phyloP scores from a whole-genome alignment of 169 alveolate genomes.

The Theileria orientalis region DNA sequence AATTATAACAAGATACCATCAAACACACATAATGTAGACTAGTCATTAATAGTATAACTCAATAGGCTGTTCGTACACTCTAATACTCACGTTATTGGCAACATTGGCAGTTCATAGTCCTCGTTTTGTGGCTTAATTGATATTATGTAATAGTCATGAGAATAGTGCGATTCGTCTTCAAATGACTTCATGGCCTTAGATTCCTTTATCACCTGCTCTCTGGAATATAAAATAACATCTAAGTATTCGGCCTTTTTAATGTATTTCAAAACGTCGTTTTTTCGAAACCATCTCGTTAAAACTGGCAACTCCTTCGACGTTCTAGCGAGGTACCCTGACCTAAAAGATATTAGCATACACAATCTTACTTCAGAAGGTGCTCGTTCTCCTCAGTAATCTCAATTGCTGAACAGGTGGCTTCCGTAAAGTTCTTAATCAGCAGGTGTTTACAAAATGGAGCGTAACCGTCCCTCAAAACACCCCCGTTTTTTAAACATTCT shows the following conservation, averaged over 20 bases:
- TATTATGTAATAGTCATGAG: constrained; percentile 66
- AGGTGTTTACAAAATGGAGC: constrained; percentile 98
- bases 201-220: constrained; percentile 92
- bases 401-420: constrained; percentile 82
- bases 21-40: no score
- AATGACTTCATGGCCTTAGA: constrained; percentile 69
- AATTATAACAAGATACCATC: no score
- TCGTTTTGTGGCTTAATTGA: constrained; percentile 72
- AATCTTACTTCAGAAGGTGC: constrained; percentile 72
- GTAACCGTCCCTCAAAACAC: constrained; percentile 84
- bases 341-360: neutral
- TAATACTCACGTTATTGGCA: constrained; percentile 88
- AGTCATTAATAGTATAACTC: no score
- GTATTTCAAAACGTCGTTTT: constrained; percentile 65
- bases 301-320: constrained; percentile 96
- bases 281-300: constrained; percentile 90
- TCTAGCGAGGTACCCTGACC: constrained; percentile 89
- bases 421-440: constrained; percentile 92
- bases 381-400: constrained; percentile 89
- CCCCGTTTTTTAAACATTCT: constrained; percentile 33
- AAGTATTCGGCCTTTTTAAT: constrained; percentile 84
- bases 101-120: constrained; percentile 92
- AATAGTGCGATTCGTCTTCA: constrained; percentile 35
- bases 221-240: constrained; percentile 93
- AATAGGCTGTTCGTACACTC: no score